Evolutionary conservation across 2,329 filamentous ascomycete species (phyloP).

Genomic region (Torrubiellomyces zombiae): DNA sequence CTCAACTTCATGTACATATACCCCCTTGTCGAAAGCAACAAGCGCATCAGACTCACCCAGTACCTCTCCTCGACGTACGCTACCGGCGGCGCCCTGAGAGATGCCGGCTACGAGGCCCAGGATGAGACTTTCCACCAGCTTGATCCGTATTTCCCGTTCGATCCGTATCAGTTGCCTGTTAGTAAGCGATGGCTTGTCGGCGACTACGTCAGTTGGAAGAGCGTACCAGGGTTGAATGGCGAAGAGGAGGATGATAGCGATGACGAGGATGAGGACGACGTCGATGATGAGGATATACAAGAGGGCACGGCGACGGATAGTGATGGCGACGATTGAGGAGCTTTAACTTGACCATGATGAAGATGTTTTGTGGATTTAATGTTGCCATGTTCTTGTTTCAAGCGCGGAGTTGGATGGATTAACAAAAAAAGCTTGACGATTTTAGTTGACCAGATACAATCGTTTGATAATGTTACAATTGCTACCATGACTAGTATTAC

Average conservation of each 20-base stretch:
- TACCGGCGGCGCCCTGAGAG: conserved; percentile 36
- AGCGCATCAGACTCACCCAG: conserved; percentile 65
- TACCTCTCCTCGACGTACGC: conserved; percentile 43
- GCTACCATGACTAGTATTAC: conserved; percentile 4
- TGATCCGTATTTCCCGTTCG: conserved; percentile 92
- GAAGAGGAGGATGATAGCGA: conserved; percentile 38
- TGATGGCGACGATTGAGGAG: conserved; percentile 24
- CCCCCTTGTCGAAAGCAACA: conserved; percentile 78
- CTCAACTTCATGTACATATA: conserved; percentile 83
- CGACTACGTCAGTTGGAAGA: conserved; percentile 69
- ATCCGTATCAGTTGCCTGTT: conserved; percentile 79
- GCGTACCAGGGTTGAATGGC: conserved; percentile 51
- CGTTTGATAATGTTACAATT: conserved; percentile 26
- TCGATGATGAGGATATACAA: conserved; percentile 26
- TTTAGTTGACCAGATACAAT: too few relatives aligned
- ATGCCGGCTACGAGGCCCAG: conserved; percentile 28
- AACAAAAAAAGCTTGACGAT: too few relatives aligned
- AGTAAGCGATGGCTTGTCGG: conserved; percentile 78
- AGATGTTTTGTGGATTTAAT: conserved; percentile 7
- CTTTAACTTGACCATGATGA: too few relatives aligned
- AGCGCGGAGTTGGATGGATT: conserved; percentile 1
- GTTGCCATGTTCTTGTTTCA: conserved; percentile 1
- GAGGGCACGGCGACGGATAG: conserved; percentile 36
- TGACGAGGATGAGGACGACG: conserved; percentile 33
- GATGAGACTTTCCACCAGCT: conserved; percentile 72